Percentiles rank a stretch among this genome's conserved stretches.
Evolutionary conservation across 1,284 basidiomycete genomes (phyloP).

Genomic region (Pascua guehoae): DNA sequence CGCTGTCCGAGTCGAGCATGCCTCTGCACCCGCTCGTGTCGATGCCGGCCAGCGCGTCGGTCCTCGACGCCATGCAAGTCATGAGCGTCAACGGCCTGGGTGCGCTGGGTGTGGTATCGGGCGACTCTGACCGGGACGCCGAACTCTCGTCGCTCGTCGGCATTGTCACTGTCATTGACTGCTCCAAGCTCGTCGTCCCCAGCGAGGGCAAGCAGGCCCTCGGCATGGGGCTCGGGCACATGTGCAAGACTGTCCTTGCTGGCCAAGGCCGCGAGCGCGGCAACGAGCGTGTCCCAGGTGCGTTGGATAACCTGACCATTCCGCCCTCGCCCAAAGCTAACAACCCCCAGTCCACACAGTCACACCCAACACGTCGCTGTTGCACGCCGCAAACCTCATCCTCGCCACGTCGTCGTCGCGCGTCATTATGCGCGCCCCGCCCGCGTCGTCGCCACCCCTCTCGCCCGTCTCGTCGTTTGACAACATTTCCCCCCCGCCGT

Average conservation of each 20-base stretch:
- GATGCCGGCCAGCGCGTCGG: conserved; percentile 24
- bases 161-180: conserved; percentile 30
- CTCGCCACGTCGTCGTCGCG: conserved; percentile 37
- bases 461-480: conserved; percentile 27
- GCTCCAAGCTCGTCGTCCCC: conserved; percentile 34
- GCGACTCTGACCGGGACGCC: conserved; percentile 11
- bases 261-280: conserved; percentile 28
- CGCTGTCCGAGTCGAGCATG: conserved; percentile 21
- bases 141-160: conserved; percentile 21
- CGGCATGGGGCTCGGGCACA: conserved; percentile 31
- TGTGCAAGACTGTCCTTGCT: conserved; percentile 30
- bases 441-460: conserved; percentile 21
- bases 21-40: conserved; percentile 35
- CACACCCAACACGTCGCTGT: conserved; percentile 25
- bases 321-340: not conserved
- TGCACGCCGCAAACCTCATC: conserved; percentile 35
- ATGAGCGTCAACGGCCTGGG: conserved; percentile 33
- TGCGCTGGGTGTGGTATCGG: conserved; percentile 32
- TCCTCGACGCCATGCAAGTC: conserved; percentile 42
- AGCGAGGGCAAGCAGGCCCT: conserved; percentile 35
- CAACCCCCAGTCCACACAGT: conserved; percentile 32
- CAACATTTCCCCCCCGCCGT: conserved; percentile 19
- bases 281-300: conserved; percentile 37
- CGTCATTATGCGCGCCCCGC: conserved; percentile 30
- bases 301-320: conserved; percentile 1